phyloP scores from a whole-genome alignment of 306 rosid genomes.

The Dalbergia cultrata region DNA sequence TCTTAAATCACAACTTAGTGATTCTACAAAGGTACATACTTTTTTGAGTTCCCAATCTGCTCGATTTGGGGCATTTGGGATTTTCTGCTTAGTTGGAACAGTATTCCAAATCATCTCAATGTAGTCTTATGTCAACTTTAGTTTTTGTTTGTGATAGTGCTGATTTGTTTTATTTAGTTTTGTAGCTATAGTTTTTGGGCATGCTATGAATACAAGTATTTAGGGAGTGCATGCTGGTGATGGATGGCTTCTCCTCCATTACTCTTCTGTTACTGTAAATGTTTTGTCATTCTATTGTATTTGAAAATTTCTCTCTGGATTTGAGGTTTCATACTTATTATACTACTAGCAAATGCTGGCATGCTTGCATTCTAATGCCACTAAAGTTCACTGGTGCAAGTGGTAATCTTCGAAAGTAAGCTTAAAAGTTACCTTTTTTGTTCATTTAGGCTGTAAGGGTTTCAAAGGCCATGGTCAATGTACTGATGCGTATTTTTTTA shows the following conservation, averaged over 20 bases:
- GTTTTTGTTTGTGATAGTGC: not conserved
- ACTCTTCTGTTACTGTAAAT: constrained; percentile 13
- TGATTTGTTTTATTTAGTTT: constrained; percentile 33
- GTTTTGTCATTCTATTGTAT: constrained; percentile 34
- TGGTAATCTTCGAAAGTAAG: not conserved
- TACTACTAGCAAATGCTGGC: constrained; percentile 14
- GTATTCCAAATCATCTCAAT: constrained; percentile 8
- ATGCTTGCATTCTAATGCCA: constrained; percentile 24
- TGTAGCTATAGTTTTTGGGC: constrained; percentile 15
- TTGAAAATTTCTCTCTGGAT: constrained; percentile 2
- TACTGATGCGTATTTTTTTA: not conserved
- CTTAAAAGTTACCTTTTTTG: not conserved
- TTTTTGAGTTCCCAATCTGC: constrained; percentile 35
- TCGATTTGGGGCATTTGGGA: constrained; percentile 1
- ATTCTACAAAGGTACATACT: constrained; percentile 83
- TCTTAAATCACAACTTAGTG: constrained; percentile 91
- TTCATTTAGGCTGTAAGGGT: not conserved
- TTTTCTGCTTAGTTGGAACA: constrained; percentile 26
- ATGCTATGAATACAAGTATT: constrained; percentile 13
- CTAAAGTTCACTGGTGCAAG: constrained; percentile 9
- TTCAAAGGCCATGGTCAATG: constrained; percentile 6
- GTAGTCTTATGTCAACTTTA: not conserved
- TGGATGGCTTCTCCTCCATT: constrained; percentile 5
- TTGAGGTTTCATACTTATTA: constrained; percentile 30
- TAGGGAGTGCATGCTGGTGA: constrained; percentile 30